Evolutionary conservation across 2,329 filamentous ascomycete species (phyloP).

Genomic region (Ceratocystis lukuohia): DNA sequence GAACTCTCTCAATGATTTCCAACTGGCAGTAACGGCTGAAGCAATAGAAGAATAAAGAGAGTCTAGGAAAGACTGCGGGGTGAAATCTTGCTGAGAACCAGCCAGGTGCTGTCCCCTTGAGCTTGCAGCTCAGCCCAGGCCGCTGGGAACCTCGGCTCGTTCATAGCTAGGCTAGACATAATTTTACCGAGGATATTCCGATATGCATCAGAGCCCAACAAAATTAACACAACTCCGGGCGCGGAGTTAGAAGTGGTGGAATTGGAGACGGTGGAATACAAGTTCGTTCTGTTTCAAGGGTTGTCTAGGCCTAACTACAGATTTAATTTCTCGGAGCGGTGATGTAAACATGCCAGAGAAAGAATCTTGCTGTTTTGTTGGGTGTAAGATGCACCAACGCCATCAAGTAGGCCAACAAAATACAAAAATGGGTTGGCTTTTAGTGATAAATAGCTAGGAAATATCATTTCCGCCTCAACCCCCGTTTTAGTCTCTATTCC

Average conservation of each 20-base stretch:
- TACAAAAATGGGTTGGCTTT: neutral
- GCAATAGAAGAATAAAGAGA: neutral
- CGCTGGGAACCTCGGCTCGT: slow-evolving; percentile 1
- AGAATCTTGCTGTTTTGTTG: neutral
- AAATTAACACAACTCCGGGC: neutral
- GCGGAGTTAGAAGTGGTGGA: neutral
- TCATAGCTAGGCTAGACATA: neutral
- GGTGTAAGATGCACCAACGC: neutral
- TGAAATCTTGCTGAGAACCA: neutral
- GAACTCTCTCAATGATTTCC: neutral
- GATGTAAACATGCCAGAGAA: too few relatives aligned
- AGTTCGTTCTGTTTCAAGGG: neutral
- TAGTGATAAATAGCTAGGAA: neutral
- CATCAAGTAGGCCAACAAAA: neutral
- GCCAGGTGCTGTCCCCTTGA: neutral
- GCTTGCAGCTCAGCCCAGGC: neutral
- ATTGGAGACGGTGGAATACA: neutral
- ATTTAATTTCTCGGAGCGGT: too few relatives aligned
- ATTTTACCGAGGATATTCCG: neutral
- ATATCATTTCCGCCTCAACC: neutral
- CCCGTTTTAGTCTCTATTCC: neutral
- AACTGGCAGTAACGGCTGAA: neutral
- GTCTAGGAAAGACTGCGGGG: neutral
- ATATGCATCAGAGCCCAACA: neutral
- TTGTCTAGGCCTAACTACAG: too few relatives aligned